Evolutionary conservation across 306 rosid species (phyloP), one percentile per base, ranked within the genome.

Genomic region (Luffa aegyptiaca): DNA sequence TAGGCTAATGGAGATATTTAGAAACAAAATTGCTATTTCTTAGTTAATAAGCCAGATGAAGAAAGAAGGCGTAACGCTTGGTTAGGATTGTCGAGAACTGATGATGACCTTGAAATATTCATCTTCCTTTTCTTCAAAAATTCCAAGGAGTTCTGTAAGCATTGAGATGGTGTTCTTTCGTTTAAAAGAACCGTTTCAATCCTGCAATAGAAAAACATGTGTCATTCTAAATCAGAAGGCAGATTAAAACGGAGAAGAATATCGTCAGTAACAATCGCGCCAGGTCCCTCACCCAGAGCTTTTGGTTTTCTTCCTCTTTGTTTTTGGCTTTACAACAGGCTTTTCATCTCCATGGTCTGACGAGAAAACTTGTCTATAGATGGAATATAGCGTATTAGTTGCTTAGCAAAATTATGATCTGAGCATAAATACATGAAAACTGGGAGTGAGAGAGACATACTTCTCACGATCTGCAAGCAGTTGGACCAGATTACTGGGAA

Each of bases 391-490:
- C 14, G 35, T 36, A 49, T 75, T 49, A 71, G 57, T 21, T 14
- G 36, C 31, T 31, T 33, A 0, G 8, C 44, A 49, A 13, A 75
- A n/a, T 52, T 55, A 31, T 35, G 63, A 52, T 52, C 6, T 75
- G n/a, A 0, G 44, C 61, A 49, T 2, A 36, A 76, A 76, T 33
- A 18, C 3, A n/a, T 44, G 78, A 35, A 83, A 10, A n/a, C 1
- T 6, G 31, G 12, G 37, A 11, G 0, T 26, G 31, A 1, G 16
- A 70, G n/a, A 42, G 45, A 51, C 84, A 81, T 87, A 87, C 97
- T 94, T 95, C 86, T 93, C 99, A n/a, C 88, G 90, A 21, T 92
- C 86, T 49, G 90, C 93, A 82, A 95, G 91, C 90, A 86, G 80
- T 75, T 91, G 87, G 46, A 95, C 99, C 39, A 95, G 88, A 86